These are phyloP conservation scores for Atkinsonella texensis DNA, from an alignment of 2,329 filamentous ascomycete genomes.

Conservation along the genomic window DNA sequence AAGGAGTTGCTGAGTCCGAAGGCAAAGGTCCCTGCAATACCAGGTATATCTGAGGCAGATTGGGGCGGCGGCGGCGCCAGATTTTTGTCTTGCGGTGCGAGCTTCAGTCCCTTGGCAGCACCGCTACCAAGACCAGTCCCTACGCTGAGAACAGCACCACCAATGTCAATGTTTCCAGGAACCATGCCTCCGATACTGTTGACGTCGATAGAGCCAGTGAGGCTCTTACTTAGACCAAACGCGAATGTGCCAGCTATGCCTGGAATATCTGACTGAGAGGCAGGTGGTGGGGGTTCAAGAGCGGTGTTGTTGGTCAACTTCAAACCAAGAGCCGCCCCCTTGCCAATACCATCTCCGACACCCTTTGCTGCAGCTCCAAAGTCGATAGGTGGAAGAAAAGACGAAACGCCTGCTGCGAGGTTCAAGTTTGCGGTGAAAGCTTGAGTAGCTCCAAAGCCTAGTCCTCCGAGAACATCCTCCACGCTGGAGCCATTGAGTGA, in stretches of 20 bases:
- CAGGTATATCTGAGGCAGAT: constrained; percentile 2
- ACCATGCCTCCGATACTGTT: neutral
- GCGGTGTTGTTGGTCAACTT: constrained; percentile 3
- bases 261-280: constrained; percentile 3
- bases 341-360: constrained; percentile 3
- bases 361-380: constrained; percentile 1
- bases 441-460: constrained; percentile 17
- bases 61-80: neutral
- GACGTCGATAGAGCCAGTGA: neutral
- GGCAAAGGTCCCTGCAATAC: constrained; percentile 2
- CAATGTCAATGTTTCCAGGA: constrained; percentile 1
- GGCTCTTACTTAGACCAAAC: constrained; percentile 2
- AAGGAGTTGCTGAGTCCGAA: constrained; percentile 4
- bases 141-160: constrained; percentile 7
- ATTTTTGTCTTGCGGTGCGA: neutral
- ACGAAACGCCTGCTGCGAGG: constrained; percentile 1
- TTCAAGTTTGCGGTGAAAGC: constrained; percentile 16
- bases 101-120: constrained; percentile 4
- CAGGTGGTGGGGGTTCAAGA: neutral
- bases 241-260: constrained; percentile 1
- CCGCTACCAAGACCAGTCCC: constrained; percentile 9
- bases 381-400: constrained; percentile 6
- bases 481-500: constrained; percentile 11
- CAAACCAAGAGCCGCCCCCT: constrained; percentile 2
- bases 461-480: constrained; percentile 12